Evolutionary conservation across 495 filamentous ascomycete species (phyloP).

Genomic region (Aeminium ludgeri): DNA sequence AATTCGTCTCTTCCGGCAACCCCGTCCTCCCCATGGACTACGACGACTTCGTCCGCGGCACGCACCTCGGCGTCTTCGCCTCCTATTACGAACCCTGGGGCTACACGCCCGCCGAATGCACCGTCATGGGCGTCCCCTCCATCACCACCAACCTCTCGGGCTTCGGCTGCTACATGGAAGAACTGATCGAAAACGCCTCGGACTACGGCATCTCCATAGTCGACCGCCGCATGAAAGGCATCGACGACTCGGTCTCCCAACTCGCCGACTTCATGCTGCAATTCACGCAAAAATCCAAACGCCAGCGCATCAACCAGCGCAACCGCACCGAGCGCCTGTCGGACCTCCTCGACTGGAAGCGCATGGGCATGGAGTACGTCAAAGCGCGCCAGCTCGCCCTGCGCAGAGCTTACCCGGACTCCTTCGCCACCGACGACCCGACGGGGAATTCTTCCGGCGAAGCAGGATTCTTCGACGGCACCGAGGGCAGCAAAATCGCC

Average conservation of each 20-base stretch:
- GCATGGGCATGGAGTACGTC: constrained; percentile 98
- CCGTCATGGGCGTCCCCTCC: constrained; percentile 96
- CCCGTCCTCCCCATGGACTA: constrained; percentile 92
- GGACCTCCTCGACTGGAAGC: constrained; percentile 94
- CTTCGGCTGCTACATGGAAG: constrained; percentile 99
- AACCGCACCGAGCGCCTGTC: constrained; percentile 94
- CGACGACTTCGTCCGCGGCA: constrained; percentile 95
- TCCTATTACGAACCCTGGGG: constrained; percentile 99
- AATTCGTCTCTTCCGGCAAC: constrained; percentile 90
- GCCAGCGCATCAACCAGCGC: constrained; percentile 94
- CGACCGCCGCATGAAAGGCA: constrained; percentile 84
- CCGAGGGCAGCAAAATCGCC: constrained; percentile 71
- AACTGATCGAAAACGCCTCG: constrained; percentile 90
- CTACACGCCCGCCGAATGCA: constrained; percentile 95
- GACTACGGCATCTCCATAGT: constrained; percentile 99
- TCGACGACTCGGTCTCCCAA: constrained; percentile 95
- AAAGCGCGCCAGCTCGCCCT: constrained; percentile 90
- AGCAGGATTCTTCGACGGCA: constrained; percentile 68
- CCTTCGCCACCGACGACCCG: constrained; percentile 64
- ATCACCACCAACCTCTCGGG: constrained; percentile 97
- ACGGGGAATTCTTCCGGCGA: no score
- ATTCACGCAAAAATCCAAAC: constrained; percentile 80
- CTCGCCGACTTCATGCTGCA: constrained; percentile 86
- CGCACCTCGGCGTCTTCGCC: constrained; percentile 84
- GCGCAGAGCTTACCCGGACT: constrained; percentile 75